Conservation (phyloP, 768 basidiomycete species). For the Suillus paluster region DNA sequence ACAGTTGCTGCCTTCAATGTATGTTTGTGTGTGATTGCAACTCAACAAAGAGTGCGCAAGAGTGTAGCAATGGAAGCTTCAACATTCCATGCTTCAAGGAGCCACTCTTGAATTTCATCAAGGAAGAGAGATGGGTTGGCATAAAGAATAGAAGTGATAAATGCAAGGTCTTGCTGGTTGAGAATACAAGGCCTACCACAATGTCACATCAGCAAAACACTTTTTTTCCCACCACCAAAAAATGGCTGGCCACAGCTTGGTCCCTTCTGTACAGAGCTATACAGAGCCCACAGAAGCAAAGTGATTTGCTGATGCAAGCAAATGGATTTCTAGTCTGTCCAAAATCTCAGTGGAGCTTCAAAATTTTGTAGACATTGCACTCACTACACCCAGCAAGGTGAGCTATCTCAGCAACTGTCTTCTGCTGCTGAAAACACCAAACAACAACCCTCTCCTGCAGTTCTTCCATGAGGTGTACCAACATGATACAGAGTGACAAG, state of each 20-base stretch:
- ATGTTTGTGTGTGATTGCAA: background rate
- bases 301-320: too few species aligned
- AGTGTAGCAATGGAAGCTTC: constrained; percentile 17
- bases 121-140: constrained; percentile 19
- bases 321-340: constrained; percentile 21
- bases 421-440: background rate
- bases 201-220: too few species aligned
- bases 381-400: constrained; percentile 20
- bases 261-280: too few species aligned
- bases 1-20: background rate
- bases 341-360: constrained; percentile 19
- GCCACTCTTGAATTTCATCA: constrained; percentile 20
- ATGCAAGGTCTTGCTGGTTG: constrained; percentile 23
- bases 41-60: constrained; percentile 1
- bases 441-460: background rate
- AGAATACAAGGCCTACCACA: constrained; percentile 24
- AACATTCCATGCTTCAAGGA: constrained; percentile 14
- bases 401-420: constrained; percentile 1
- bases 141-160: constrained; percentile 22
- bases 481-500: too few species aligned
- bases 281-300: too few species aligned
- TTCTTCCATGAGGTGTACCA: too few species aligned
- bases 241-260: too few species aligned
- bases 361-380: constrained; percentile 21
- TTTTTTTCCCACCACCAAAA: too few species aligned